Base-by-base conservation (phyloP, 2,329 filamentous ascomycete species). In the Fusarium domesticum region DNA sequence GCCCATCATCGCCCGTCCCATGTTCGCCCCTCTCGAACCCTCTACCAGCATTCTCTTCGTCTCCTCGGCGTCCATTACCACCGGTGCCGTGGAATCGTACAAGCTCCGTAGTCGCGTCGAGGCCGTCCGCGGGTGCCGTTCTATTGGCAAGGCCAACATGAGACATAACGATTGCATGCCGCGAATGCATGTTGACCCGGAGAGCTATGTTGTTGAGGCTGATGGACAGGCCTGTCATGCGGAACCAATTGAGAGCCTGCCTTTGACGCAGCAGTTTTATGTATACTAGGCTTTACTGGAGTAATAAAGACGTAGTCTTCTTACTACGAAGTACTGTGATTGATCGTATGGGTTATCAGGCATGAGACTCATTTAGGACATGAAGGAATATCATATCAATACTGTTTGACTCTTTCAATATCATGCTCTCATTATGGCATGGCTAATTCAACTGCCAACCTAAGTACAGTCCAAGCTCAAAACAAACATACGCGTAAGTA, bases 101-200 rank as follows among this genome's bases (percentile, higher is more conserved):
- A 81, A 80, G 3, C 72, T 97, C 50, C 78, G 77, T 58, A 95
- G 91, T 68, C 81, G 88, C 36, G 72, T 96, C 52, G 88, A 93
- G 70, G 73, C 88, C 4, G 89, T 96, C 37, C 83, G 77, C 62
- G 79, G 80, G 43, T 95, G 90, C 66, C 76, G 91, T 47, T 78
- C 67, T 23, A 77, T 96, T 35, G 75, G 84, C 34, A 96, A 96
- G 76, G 75, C 70, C 58, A 87, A 96, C 67, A 96, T 96, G 90
- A 90, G 89, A 62, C 91, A 82, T 67, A 96, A 96, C 66, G 83
- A 89, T 61, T 69, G 70, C 42, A 89, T 82, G 80, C 92, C 92
- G 12, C 81, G 77, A 70, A 96, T 97, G 88, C 83, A 75, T 59
- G 91, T 97, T 48, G 91, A 97, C 66, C 87, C 92, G 5, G 92